A percentile compares a stretch with the other conserved stretches of the same genome.
phyloP scores from a whole-genome alignment of 1,284 basidiomycete genomes.

The Thelephora terrestris region DNA sequence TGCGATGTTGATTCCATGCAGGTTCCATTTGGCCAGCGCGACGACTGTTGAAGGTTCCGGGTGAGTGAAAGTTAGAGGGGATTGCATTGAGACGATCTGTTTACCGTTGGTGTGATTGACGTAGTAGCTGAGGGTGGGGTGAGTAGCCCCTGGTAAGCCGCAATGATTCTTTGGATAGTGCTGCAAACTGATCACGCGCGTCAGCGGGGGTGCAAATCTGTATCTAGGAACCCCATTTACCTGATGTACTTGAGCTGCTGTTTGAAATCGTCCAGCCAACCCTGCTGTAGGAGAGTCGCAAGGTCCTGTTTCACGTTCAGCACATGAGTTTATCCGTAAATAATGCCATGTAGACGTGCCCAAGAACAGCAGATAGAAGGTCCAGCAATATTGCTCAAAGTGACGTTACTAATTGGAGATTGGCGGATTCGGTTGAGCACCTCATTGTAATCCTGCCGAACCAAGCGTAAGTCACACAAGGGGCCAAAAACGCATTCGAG shows the following conservation, averaged over 20 bases:
- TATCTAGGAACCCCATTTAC: constrained; percentile 13
- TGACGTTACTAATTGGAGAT: constrained; percentile 30
- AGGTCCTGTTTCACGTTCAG: constrained; percentile 23
- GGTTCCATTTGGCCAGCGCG: constrained; percentile 33
- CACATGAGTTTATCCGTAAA: background rate
- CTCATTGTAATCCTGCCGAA: constrained; percentile 28
- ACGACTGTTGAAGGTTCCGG: constrained; percentile 11
- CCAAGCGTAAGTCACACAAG: background rate
- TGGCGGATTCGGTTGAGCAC: constrained; percentile 24
- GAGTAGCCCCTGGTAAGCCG: constrained; percentile 15
- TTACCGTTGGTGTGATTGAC: constrained; percentile 17
- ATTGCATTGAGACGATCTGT: constrained; percentile 2
- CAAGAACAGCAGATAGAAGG: constrained; percentile 41
- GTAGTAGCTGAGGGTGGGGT: constrained; percentile 22
- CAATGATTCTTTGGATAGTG: constrained; percentile 22
- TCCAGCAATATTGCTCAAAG: constrained; percentile 31
- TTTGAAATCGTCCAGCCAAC: constrained; percentile 29
- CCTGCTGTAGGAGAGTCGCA: constrained; percentile 29
- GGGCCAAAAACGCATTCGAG: background rate
- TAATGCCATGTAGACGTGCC: constrained; percentile 21
- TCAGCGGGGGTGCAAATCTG: background rate
- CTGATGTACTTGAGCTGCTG: constrained; percentile 36
- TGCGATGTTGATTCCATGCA: constrained; percentile 23
- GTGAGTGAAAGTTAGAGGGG: background rate
- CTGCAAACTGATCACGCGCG: constrained; percentile 11